These are phyloP conservation scores for Backusella mclennaniae DNA, from an alignment of 192 early-diverging fungal genomes.

Conservation along the genomic window DNA sequence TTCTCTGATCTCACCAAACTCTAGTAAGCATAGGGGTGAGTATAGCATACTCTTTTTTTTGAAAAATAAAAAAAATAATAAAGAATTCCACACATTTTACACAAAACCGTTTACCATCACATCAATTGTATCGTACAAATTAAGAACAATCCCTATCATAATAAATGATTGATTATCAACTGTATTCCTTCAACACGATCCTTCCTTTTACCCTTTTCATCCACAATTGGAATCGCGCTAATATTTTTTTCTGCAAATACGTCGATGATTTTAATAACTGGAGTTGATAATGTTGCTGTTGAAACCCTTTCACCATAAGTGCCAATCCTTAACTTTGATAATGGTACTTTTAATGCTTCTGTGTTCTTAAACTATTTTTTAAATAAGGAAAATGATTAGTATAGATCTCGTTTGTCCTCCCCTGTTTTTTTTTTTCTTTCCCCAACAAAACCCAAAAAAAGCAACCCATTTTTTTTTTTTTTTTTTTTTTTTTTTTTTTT, in stretches of 20 bases:
- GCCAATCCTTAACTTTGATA: conserved; percentile 62
- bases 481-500: conserved; percentile 26
- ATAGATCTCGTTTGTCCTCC: too few relatives aligned
- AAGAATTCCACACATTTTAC: neutral
- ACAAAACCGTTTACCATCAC: conserved; percentile 65
- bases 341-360: conserved; percentile 24
- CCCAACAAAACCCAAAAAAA: neutral
- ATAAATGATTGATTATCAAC: neutral
- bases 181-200: neutral
- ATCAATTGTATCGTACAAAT: conserved; percentile 95
- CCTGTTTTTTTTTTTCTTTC: neutral
- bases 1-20: conserved; percentile 64
- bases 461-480: neutral
- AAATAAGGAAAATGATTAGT: neutral
- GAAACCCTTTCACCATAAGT: conserved; percentile 74
- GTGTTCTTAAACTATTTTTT: conserved; percentile 23
- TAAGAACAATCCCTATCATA: conserved; percentile 61
- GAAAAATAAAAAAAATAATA: neutral
- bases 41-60: neutral
- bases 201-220: conserved; percentile 54
- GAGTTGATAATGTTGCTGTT: conserved; percentile 73
- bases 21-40: conserved; percentile 27
- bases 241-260: conserved; percentile 87
- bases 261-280: conserved; percentile 84
- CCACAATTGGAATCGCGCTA: conserved; percentile 89